Percentiles rank a stretch among this genome's conserved stretches.
Evolutionary conservation across 129 eudicot genomes (phyloP).

Genomic region (Silybum marianum): DNA sequence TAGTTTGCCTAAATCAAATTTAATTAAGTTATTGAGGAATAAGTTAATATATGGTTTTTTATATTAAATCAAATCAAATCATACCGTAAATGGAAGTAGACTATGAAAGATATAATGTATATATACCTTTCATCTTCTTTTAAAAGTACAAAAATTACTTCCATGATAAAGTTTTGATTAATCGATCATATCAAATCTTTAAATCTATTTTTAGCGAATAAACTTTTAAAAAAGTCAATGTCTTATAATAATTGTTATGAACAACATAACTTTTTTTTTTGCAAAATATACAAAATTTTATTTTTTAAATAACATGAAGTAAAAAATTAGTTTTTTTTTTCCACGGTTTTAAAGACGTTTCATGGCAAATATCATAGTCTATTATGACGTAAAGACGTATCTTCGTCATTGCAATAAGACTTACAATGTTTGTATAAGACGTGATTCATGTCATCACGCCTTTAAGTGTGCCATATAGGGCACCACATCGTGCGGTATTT

Average conservation of each 20-base stretch:
- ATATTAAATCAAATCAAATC: no score
- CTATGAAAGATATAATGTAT: background rate
- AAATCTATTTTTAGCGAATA: no score
- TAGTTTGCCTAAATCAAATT: background rate
- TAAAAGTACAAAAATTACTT: no score
- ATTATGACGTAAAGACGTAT: background rate
- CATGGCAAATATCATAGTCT: background rate
- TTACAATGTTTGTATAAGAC: background rate
- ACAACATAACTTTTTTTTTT: background rate
- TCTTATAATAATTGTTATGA: background rate
- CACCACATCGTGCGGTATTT: no score
- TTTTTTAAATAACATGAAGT: no score
- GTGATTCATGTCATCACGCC: background rate
- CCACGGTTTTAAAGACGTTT: background rate
- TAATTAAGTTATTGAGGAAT: background rate
- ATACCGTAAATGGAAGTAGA: no score
- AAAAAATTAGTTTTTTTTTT: background rate
- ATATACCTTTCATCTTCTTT: background rate
- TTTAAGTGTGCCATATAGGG: no score
- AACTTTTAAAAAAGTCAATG: background rate
- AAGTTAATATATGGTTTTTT: background rate
- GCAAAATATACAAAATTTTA: no score
- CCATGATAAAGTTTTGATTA: no score
- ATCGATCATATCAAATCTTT: background rate
- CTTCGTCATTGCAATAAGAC: background rate